Percentiles rank a stretch among this genome's conserved stretches.
Conservation (phyloP, 2,329 filamentous ascomycete genomes). For the Claviceps humidiphila region DNA sequence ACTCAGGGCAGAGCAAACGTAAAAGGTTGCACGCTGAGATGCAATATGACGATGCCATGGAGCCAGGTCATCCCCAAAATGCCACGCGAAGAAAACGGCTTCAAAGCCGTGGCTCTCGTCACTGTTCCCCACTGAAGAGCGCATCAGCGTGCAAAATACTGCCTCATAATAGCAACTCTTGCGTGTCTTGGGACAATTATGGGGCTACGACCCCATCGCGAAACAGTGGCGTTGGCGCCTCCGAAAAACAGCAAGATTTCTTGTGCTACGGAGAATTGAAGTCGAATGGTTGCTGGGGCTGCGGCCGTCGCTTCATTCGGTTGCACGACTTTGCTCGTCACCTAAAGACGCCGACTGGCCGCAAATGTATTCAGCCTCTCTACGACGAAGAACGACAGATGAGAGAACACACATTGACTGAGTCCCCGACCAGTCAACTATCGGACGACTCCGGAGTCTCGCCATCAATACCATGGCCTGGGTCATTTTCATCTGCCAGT, state of each 20-base stretch:
- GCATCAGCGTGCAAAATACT: not conserved
- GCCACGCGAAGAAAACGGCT: not conserved
- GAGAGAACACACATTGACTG: not conserved
- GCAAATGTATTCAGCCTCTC: constrained; percentile 4
- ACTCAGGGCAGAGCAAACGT: not conserved
- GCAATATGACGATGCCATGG: not conserved
- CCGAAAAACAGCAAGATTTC: not conserved
- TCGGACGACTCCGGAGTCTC: not conserved
- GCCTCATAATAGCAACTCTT: not conserved
- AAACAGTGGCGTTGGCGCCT: not conserved
- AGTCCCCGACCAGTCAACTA: not conserved
- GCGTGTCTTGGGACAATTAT: not conserved
- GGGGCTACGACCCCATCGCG: not conserved
- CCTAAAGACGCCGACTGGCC: constrained; percentile 1
- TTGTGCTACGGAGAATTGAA: not conserved
- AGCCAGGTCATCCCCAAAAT: not conserved
- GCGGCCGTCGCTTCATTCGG: not conserved
- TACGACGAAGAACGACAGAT: constrained; percentile 3
- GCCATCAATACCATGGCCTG: not conserved
- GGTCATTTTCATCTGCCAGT: not conserved
- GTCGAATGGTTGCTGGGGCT: constrained; percentile 3
- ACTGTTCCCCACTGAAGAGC: not conserved
- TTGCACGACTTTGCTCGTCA: constrained; percentile 1
- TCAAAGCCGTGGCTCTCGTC: not conserved
- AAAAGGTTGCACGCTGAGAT: not conserved